phyloP scores from a whole-genome alignment of 2,329 filamentous ascomycete species.

The Proliferodiscus dingleyae region DNA sequence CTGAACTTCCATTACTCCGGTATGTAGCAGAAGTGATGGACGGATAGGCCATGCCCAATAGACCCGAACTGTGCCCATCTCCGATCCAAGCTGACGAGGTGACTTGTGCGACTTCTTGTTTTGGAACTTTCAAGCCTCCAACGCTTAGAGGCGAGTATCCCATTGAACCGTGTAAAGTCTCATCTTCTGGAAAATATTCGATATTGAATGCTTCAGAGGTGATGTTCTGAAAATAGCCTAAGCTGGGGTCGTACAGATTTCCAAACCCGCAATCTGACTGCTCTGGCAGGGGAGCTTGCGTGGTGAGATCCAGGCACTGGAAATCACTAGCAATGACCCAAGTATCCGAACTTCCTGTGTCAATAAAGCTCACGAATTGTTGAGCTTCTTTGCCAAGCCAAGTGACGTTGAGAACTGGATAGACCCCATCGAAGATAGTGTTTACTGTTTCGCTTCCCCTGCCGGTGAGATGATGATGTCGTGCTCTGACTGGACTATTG shows the following conservation, averaged over 20 bases:
- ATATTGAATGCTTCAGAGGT: slow-evolving; percentile 39
- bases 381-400: background rate
- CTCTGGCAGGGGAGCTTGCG: background rate
- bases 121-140: background rate
- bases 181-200: slow-evolving; percentile 30
- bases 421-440: background rate
- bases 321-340: slow-evolving; percentile 37
- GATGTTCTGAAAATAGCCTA: slow-evolving; percentile 34
- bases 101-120: slow-evolving; percentile 44
- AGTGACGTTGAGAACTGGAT: background rate
- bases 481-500: background rate
- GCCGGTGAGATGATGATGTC: background rate
- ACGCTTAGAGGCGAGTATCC: slow-evolving; percentile 25
- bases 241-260: slow-evolving; percentile 10
- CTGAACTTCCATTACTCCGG: background rate
- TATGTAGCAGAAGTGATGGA: slow-evolving; percentile 27
- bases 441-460: background rate
- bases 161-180: slow-evolving; percentile 40
- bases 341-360: slow-evolving; percentile 12
- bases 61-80: slow-evolving; percentile 41
- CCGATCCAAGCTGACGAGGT: slow-evolving; percentile 39
- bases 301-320: slow-evolving; percentile 31
- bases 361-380: background rate
- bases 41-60: slow-evolving; percentile 48
- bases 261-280: slow-evolving; percentile 16